Evolutionary conservation across 345 rosid genomes (phyloP).

Genomic region (Isatis tinctoria): DNA sequence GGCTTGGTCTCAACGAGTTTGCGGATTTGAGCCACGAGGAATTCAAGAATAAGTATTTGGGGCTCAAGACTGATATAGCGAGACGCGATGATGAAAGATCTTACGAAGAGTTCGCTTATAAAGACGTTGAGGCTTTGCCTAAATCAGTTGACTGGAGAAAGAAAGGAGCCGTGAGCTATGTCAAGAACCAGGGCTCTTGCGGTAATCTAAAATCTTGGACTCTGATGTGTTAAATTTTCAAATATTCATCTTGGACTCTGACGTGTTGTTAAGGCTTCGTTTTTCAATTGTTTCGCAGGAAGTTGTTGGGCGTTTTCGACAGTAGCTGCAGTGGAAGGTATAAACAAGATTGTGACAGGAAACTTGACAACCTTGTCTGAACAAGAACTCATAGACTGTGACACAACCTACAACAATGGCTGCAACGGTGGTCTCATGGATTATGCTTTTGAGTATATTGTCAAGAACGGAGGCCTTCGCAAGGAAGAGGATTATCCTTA

Average conservation of each 20-base stretch:
- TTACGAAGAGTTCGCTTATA: conserved; percentile 36
- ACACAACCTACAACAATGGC: conserved; percentile 60
- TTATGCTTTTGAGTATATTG: conserved; percentile 70
- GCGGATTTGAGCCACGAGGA: conserved; percentile 79
- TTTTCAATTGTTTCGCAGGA: conserved; percentile 36
- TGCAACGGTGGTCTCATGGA: conserved; percentile 95
- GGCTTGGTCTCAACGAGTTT: conserved; percentile 78
- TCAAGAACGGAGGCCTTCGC: conserved; percentile 67
- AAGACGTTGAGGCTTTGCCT: conserved; percentile 42
- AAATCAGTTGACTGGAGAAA: conserved; percentile 82
- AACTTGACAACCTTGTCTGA: conserved; percentile 68
- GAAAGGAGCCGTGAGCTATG: conserved; percentile 70
- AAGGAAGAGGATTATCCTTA: conserved; percentile 79
- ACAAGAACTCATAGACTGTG: conserved; percentile 91
- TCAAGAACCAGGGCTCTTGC: conserved; percentile 90
- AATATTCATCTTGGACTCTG: not conserved
- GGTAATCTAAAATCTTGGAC: conserved; percentile 31
- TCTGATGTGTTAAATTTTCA: not conserved
- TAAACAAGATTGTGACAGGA: conserved; percentile 73
- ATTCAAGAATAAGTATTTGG: conserved; percentile 63
- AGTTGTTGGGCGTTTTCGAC: conserved; percentile 98
- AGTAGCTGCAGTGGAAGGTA: conserved; percentile 81
- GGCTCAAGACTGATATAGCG: conserved; percentile 36
- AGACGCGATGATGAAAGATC: conserved; percentile 23
- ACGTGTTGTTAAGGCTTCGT: not conserved